A percentile compares a stretch with the other conserved stretches of the same genome.
These are phyloP conservation scores for Actinomortierella wolfii DNA, from an alignment of 371 early-diverging fungal species.

Conservation along the genomic window DNA sequence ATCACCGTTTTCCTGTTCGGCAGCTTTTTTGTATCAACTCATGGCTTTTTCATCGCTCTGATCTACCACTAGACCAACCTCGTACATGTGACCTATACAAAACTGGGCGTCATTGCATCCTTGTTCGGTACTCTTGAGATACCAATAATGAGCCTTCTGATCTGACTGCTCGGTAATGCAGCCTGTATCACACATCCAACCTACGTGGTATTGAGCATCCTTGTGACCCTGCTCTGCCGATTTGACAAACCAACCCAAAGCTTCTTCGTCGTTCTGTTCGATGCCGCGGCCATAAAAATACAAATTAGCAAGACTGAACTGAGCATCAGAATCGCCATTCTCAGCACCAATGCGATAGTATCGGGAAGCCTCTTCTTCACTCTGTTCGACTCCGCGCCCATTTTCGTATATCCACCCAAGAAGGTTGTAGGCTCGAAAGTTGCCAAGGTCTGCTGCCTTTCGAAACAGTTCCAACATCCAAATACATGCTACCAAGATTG, in stretches of 20 bases:
- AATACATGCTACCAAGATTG: constrained; percentile 83
- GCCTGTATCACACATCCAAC: constrained; percentile 81
- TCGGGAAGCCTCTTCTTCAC: constrained; percentile 61
- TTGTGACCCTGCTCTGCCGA: constrained; percentile 77
- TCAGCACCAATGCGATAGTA: constrained; percentile 76
- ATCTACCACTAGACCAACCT: constrained; percentile 82
- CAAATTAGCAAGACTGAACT: constrained; percentile 78
- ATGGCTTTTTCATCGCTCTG: constrained; percentile 71
- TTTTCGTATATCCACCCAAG: constrained; percentile 81
- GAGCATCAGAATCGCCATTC: constrained; percentile 74
- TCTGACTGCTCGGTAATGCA: constrained; percentile 69
- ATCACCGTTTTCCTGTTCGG: constrained; percentile 57
- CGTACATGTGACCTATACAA: constrained; percentile 82
- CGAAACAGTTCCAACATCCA: constrained; percentile 76
- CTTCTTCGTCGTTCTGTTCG: constrained; percentile 54
- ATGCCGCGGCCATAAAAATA: constrained; percentile 77
- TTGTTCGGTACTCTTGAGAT: constrained; percentile 70
- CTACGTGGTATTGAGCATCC: constrained; percentile 79
- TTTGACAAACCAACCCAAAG: constrained; percentile 71
- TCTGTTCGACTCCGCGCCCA: constrained; percentile 70
- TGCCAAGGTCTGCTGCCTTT: constrained; percentile 69
- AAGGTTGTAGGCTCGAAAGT: constrained; percentile 79
- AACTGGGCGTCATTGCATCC: constrained; percentile 72
- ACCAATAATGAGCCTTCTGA: constrained; percentile 72
- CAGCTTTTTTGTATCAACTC: constrained; percentile 62